phyloP scores from a whole-genome alignment of 2,329 filamentous ascomycete species.

The Aureobasidium mangrovei region DNA sequence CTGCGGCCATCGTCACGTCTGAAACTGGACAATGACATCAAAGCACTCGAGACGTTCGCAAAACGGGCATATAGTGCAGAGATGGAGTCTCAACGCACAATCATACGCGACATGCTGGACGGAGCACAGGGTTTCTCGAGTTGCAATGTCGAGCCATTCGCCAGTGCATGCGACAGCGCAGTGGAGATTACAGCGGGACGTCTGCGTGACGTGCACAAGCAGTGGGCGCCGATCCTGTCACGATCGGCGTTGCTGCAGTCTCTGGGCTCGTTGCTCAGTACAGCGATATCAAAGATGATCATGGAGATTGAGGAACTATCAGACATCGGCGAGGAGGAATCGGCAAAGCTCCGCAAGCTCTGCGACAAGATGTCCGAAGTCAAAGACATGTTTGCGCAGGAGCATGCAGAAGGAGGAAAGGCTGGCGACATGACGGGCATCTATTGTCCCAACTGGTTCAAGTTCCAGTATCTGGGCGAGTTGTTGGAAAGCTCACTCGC shows the following conservation, averaged over 20 bases:
- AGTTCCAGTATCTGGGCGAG: constrained; percentile 55
- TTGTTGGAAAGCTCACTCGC: constrained; percentile 54
- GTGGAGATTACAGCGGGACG: constrained; percentile 50
- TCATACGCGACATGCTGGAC: constrained; percentile 53
- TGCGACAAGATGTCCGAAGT: constrained; percentile 48
- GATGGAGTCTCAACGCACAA: constrained; percentile 56
- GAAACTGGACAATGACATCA: constrained; percentile 46
- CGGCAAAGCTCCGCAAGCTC: constrained; percentile 48
- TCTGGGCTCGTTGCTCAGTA: constrained; percentile 49
- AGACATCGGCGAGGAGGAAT: constrained; percentile 56
- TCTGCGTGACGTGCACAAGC: constrained; percentile 46
- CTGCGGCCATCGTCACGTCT: constrained; percentile 30
- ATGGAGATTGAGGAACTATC: constrained; percentile 53
- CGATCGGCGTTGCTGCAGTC: constrained; percentile 53
- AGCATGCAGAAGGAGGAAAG: constrained; percentile 29
- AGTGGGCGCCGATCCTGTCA: constrained; percentile 51
- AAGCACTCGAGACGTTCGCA: constrained; percentile 49
- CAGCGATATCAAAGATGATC: constrained; percentile 51
- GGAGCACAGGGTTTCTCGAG: constrained; percentile 53
- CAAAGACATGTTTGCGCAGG: constrained; percentile 48
- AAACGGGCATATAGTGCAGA: constrained; percentile 54
- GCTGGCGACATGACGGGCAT: constrained; percentile 48
- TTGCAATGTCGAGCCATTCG: constrained; percentile 51
- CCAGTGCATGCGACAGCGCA: constrained; percentile 51
- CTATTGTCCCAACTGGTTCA: constrained; percentile 55